Percentiles rank a stretch among this genome's conserved stretches.
Evolutionary conservation across 2,329 filamentous ascomycete genomes (phyloP).

Genomic region (Apiospora rasikravindrae): DNA sequence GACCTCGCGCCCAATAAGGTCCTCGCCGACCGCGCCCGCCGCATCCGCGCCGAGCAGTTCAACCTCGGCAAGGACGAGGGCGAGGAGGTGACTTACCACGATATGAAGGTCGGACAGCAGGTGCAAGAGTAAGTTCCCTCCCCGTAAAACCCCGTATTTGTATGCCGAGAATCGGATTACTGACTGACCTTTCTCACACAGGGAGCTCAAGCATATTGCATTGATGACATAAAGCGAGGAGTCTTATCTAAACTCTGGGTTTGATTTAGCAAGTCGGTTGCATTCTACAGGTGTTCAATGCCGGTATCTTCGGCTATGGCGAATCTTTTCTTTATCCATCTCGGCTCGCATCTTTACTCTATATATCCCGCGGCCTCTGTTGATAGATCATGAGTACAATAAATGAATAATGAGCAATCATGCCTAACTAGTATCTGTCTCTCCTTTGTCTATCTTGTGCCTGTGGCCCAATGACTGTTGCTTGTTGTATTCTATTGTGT

Average conservation of each 20-base stretch:
- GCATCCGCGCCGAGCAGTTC: conserved; percentile 52
- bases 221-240: conserved; percentile 12
- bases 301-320: background rate
- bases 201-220: conserved; percentile 19
- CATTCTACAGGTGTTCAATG: conserved; percentile 12
- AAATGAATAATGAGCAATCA: conserved; percentile 16
- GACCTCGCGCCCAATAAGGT: conserved; percentile 58
- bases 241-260: background rate
- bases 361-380: conserved; percentile 11
- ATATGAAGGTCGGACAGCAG: conserved; percentile 64
- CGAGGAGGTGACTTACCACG: conserved; percentile 50
- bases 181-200: background rate
- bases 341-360: background rate
- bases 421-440: background rate
- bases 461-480: background rate
- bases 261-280: conserved; percentile 10
- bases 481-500: no score
- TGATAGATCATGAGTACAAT: conserved; percentile 9
- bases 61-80: conserved; percentile 60
- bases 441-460: background rate
- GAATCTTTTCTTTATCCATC: conserved; percentile 5
- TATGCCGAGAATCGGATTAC: background rate
- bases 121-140: conserved; percentile 55
- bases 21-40: conserved; percentile 50
- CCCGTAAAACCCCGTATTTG: no score